Evolutionary conservation across 2,329 filamentous ascomycete species (phyloP), one percentile per base, ranked within the genome.

Genomic region (Beauveria scarabaeidicola): DNA sequence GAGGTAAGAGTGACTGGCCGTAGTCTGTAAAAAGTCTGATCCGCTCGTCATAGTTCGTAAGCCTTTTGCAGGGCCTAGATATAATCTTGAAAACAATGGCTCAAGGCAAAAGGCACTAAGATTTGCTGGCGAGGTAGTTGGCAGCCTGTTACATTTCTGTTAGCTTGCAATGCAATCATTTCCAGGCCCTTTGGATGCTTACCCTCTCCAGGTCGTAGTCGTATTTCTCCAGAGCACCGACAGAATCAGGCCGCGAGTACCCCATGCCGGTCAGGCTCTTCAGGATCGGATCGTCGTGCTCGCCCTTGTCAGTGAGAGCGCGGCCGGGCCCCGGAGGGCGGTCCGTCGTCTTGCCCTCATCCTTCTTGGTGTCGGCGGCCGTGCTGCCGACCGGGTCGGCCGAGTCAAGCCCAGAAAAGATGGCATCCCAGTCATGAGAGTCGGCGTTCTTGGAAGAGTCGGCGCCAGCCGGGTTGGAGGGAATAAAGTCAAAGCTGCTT

Each of bases 151-250:
- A 59, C 59, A 27, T 11, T 36, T 5, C 4, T 8, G 36, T 55
- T 58, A 59, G 23, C 38, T 21, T 15, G 52, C 29, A 38, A 17
- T 11, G 19, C 19, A 52, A 64, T 58, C 32, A 44, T 19, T 29
- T 19, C 43, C 60, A 78, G 76, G 8, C 4, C 1, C 5, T 25
- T 47, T 1, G 11, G 1, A 23, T 32, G 8, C 50, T 32, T 76
- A 96, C 93, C 84, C 90, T 91, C 74, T 96, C 91, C 70, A 97
- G 81, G 72, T 97, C 94, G 75, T 97, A 97, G 75, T 97, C 91
- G 71, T 89, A 96, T 73, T 93, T 92, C 78, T 97, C 93, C 70
- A 97, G 76, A 25, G 94, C 93, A 53, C 80, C 79, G 40, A 97
- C 76, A 17, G 91, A 89, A 54, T 90, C 85, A 8, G 79, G 77